phyloP scores from a whole-genome alignment of 139 green algal genomes.

The Zygnema circumcarinatum region DNA sequence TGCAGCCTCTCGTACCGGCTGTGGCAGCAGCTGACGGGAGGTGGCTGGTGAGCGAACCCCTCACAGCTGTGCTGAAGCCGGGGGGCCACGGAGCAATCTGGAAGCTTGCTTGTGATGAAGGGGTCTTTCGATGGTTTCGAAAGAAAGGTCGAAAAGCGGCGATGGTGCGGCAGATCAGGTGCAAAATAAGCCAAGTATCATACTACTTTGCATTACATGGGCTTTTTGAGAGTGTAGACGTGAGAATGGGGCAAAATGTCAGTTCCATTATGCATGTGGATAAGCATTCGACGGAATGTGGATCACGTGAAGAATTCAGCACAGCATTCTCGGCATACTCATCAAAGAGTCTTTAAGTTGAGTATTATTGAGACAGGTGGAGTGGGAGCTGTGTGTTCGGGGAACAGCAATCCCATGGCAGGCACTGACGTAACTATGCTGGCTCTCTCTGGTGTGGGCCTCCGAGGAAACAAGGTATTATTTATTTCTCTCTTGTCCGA shows the following conservation, averaged over 20 bases:
- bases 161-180: conserved; percentile 88
- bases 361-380: no score
- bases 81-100: conserved; percentile 97
- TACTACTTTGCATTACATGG: no score
- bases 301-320: no score
- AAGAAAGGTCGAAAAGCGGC: conserved; percentile 69
- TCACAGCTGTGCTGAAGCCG: conserved; percentile 86
- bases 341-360: no score
- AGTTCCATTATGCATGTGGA: no score
- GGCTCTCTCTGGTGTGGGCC: conserved; percentile 83
- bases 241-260: no score
- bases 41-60: conserved; percentile 77
- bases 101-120: conserved; percentile 96
- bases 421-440: conserved; percentile 93
- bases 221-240: no score
- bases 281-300: no score
- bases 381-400: background rate
- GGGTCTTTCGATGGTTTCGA: conserved; percentile 64
- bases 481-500: no score
- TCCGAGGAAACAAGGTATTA: conserved; percentile 61
- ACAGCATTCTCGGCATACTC: no score
- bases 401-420: conserved; percentile 89
- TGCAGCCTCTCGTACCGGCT: conserved; percentile 93
- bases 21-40: conserved; percentile 76
- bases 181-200: no score